Conservation (phyloP, 2,329 filamentous ascomycete genomes). For the Tetracladium maxilliforme region DNA sequence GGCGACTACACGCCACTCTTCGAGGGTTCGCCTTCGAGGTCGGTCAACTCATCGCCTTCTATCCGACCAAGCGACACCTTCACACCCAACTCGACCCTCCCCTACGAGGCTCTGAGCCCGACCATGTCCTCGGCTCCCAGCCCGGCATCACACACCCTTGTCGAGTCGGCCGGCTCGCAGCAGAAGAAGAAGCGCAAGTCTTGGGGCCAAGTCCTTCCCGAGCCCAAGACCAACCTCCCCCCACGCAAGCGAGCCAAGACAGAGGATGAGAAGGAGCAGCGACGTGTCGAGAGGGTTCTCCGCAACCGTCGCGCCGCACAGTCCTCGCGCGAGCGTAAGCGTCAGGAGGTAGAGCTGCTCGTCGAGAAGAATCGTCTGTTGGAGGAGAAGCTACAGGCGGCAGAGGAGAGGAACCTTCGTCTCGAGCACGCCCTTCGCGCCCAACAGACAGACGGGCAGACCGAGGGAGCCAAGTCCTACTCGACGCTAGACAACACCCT, state of each 20-base stretch:
- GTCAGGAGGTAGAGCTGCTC: constrained; percentile 37
- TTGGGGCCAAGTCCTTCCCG: constrained; percentile 93
- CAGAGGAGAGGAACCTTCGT: constrained; percentile 59
- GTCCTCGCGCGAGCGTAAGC: constrained; percentile 89
- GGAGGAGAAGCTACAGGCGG: too few species aligned
- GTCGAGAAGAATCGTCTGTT: too few species aligned
- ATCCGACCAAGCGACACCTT: too few species aligned
- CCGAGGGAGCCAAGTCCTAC: constrained; percentile 20
- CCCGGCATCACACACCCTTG: too few species aligned
- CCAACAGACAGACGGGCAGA: constrained; percentile 30
- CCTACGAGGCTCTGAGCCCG: too few species aligned
- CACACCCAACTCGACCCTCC: too few species aligned
- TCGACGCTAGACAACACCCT: constrained; percentile 19
- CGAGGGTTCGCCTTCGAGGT: too few species aligned
- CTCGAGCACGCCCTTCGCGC: constrained; percentile 48
- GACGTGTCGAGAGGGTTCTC: constrained; percentile 90
- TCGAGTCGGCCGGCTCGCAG: too few species aligned
- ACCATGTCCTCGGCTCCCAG: too few species aligned
- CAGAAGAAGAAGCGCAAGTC: constrained; percentile 99
- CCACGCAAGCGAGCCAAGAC: constrained; percentile 97
- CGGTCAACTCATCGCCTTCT: too few species aligned
- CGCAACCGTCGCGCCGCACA: constrained; percentile 92
- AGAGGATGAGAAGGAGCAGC: constrained; percentile 96
- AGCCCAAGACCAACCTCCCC: constrained; percentile 91
- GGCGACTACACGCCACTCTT: too few species aligned